Evolutionary conservation across 371 early-diverging fungal genomes (phyloP), one percentile per base, ranked within the genome.

Genomic region (Rhizopus sp.): DNA sequence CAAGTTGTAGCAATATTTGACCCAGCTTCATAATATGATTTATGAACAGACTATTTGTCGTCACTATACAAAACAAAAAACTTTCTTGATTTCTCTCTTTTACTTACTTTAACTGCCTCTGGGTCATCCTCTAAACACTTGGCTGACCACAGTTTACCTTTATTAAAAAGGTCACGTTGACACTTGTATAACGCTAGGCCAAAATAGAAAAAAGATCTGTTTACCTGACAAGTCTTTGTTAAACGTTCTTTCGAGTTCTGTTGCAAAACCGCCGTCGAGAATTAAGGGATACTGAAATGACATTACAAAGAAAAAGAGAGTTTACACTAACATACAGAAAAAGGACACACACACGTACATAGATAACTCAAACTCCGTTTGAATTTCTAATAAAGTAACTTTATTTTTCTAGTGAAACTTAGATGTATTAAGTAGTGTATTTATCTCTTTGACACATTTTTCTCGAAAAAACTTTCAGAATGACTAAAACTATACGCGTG

Each of bases 261-360:
- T 81, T 1, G 81, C 81, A 23, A 79, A 54, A 3, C 83, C 83
- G 50, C 81, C 83, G 51, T 83, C 83, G 38, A 82, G 73, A 10
- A 80, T 42, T 9, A 82, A 57, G 31, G 78, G 75, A 57, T 40
- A 70, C 16, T 63, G 42, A 17, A 73, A 68, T 10, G 37, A 15
- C 69, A 70, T 68, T 42, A 4, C 23, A 23, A 23, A 23, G 23
- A 23, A 23, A 23, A 23, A 23, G 23, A 23, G 23, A 1, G 23
- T 2, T 23, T 23, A 23, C 23, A 23, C 23, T 23, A 2, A 23
- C 23, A 23, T 23, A 23, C 23, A 23, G 23, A 23, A 23, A 23
- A 23, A 23, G 23, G 23, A 23, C 23, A 23, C 23, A 23, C 23
- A 23, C 23, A 23, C 23, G 23, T 2, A 23, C 23, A 0, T 23